Evolutionary conservation across 805 yeast genomes (phyloP).

Genomic region (Saturnispora galanensis): DNA sequence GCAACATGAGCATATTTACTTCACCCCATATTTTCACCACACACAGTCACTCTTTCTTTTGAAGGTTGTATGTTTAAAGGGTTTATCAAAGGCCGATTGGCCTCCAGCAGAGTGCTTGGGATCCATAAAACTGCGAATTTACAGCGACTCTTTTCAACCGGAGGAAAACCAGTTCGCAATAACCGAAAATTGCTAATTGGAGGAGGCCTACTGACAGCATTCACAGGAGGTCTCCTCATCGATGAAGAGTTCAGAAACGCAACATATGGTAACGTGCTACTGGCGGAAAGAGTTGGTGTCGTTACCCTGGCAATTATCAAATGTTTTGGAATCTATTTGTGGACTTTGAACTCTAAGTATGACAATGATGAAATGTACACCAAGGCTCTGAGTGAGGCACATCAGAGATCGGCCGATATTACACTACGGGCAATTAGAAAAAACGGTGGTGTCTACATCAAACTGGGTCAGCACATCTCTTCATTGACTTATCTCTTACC

Average conservation of each 20-base stretch:
- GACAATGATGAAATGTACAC: slow-evolving; percentile 39
- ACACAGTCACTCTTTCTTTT: too few relatives aligned
- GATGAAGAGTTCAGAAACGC: slow-evolving; percentile 29
- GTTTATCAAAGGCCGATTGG: too few relatives aligned
- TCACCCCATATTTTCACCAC: too few relatives aligned
- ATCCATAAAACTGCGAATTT: neutral
- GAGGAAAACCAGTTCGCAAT: neutral
- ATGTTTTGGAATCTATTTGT: slow-evolving; percentile 65
- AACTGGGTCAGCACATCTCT: slow-evolving; percentile 87
- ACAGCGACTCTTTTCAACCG: neutral
- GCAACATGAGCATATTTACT: too few relatives aligned
- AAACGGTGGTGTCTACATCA: slow-evolving; percentile 90
- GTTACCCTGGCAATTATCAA: slow-evolving; percentile 60
- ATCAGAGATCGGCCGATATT: slow-evolving; percentile 63
- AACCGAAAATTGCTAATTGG: slow-evolving; percentile 2
- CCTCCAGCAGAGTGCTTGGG: neutral
- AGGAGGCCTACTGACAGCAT: slow-evolving; percentile 9
- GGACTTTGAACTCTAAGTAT: slow-evolving; percentile 32
- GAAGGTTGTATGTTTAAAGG: neutral
- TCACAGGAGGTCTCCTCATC: slow-evolving; percentile 17
- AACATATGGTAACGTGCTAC: slow-evolving; percentile 27
- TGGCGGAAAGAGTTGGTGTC: slow-evolving; percentile 45
- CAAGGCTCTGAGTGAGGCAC: slow-evolving; percentile 54
- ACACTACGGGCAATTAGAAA: slow-evolving; percentile 70
- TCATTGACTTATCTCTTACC: slow-evolving; percentile 91